Percentiles rank a stretch among this genome's conserved stretches.
phyloP scores from a whole-genome alignment of 2,329 filamentous ascomycete species.

The Epichloe coenophiala region DNA sequence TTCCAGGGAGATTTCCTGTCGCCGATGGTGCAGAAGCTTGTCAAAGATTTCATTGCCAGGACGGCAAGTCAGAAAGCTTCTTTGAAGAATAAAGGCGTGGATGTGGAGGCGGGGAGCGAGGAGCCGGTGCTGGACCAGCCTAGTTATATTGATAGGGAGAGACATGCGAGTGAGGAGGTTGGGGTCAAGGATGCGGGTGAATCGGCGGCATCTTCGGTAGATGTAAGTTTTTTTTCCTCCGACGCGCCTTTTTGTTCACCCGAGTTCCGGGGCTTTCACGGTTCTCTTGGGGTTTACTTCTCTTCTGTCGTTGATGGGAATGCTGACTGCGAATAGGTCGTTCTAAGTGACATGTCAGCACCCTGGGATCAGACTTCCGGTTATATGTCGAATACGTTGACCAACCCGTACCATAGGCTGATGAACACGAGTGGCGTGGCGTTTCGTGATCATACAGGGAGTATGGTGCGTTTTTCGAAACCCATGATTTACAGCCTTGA shows the following conservation, averaged over 20 bases:
- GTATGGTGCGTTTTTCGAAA: slow-evolving; percentile 56
- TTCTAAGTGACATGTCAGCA: slow-evolving; percentile 98
- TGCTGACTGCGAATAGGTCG: slow-evolving; percentile 37
- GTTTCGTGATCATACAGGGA: slow-evolving; percentile 81
- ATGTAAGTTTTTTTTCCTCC: slow-evolving; percentile 33
- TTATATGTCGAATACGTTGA: slow-evolving; percentile 78
- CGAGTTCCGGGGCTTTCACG: too few relatives aligned
- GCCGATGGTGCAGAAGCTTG: slow-evolving; percentile 54
- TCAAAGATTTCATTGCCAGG: slow-evolving; percentile 61
- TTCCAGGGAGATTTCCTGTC: slow-evolving; percentile 92
- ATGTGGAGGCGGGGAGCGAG: slow-evolving; percentile 9
- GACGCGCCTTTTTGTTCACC: too few relatives aligned
- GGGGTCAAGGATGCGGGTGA: slow-evolving; percentile 14
- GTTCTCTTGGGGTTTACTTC: background rate
- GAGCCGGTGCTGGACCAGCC: slow-evolving; percentile 24
- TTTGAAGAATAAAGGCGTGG: background rate
- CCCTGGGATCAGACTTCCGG: slow-evolving; percentile 76
- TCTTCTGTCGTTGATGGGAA: background rate
- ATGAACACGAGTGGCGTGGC: slow-evolving; percentile 92
- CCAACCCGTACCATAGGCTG: slow-evolving; percentile 94
- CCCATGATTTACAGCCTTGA: too few relatives aligned
- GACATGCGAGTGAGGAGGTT: slow-evolving; percentile 18
- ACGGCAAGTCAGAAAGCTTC: slow-evolving; percentile 23
- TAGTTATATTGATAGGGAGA: slow-evolving; percentile 56
- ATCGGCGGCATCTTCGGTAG: slow-evolving; percentile 35